A percentile compares a stretch with the other conserved stretches of the same genome.
Evolutionary conservation across 441 rosid genomes (phyloP).

Genomic region (Mallotus japonicus): DNA sequence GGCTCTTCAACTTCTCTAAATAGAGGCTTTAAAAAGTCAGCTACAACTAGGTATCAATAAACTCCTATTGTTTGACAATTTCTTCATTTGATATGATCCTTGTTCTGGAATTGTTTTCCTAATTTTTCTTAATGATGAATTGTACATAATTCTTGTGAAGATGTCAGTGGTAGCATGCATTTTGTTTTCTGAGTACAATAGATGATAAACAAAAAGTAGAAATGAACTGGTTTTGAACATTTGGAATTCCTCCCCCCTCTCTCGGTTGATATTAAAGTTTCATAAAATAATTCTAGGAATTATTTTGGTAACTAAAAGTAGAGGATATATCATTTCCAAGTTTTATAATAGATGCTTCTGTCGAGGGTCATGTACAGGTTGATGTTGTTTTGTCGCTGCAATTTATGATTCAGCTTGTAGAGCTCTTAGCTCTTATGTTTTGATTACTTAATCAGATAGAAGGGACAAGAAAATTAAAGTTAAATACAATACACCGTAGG

Average conservation of each 20-base stretch:
- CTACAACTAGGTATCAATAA: too few species aligned
- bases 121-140: too few species aligned
- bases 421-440: background rate
- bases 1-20: too few species aligned
- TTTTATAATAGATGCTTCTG: too few species aligned
- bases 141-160: background rate
- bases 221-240: background rate
- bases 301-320: background rate
- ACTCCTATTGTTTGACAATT: too few species aligned
- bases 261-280: background rate
- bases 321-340: background rate
- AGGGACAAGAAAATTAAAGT: background rate
- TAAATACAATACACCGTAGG: too few species aligned
- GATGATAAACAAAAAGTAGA: background rate
- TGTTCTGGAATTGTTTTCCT: too few species aligned
- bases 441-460: background rate
- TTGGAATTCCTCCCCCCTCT: background rate
- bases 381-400: background rate
- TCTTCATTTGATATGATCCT: too few species aligned
- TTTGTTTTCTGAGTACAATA: background rate
- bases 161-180: background rate
- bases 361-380: too few species aligned
- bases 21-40: too few species aligned
- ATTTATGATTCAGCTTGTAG: background rate
- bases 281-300: too few species aligned